phyloP scores from a whole-genome alignment of 805 yeast genomes.

The Kazachstania africana region DNA sequence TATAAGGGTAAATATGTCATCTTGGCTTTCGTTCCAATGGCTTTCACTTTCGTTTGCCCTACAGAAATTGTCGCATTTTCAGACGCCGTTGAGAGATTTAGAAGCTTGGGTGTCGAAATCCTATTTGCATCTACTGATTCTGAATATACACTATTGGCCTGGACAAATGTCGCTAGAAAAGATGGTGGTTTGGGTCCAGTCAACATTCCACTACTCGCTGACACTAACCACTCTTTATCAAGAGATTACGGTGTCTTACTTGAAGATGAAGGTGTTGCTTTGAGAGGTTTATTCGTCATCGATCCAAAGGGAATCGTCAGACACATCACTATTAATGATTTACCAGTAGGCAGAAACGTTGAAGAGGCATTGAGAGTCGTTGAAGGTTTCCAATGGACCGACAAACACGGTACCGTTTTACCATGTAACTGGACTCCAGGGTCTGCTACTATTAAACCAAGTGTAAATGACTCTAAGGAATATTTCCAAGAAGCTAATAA shows the following conservation, averaged over 20 bases:
- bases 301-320: conserved; percentile 92
- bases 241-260: conserved; percentile 95
- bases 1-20: conserved; percentile 98
- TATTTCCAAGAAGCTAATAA: conserved; percentile 60
- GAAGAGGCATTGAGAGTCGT: conserved; percentile 95
- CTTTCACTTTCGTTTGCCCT: conserved; percentile 99
- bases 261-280: conserved; percentile 92
- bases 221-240: conserved; percentile 90
- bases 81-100: conserved; percentile 83
- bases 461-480: conserved; percentile 64
- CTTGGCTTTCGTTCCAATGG: conserved; percentile 94
- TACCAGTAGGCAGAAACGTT: conserved; percentile 98
- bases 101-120: conserved; percentile 76
- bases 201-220: conserved; percentile 89
- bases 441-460: conserved; percentile 82
- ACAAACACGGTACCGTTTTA: conserved; percentile 97
- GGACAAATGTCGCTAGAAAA: conserved; percentile 94
- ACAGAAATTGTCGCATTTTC: conserved; percentile 98
- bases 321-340: conserved; percentile 96
- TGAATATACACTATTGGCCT: conserved; percentile 92
- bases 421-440: conserved; percentile 99
- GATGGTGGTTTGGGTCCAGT: conserved; percentile 98
- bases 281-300: conserved; percentile 96
- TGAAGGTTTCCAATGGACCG: conserved; percentile 99
- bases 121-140: conserved; percentile 97